Base-by-base conservation (phyloP, 2,329 filamentous ascomycete species). In the Hypoxylon rubiginosum region DNA sequence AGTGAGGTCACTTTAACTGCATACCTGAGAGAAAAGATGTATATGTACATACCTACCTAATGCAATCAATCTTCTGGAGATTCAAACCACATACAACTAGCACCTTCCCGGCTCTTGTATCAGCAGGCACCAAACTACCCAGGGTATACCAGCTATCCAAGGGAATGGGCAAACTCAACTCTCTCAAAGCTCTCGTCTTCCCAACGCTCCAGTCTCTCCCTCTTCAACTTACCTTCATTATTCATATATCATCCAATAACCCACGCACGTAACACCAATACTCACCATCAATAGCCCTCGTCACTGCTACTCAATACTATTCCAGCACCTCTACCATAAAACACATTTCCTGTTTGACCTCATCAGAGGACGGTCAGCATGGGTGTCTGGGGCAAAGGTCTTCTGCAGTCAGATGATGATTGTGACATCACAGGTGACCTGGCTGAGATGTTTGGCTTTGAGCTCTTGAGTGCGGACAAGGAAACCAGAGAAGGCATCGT, bases 331-430 rank as follows among this genome's bases (percentile, higher is more conserved):
- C 21, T 24, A 24, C 4, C 28, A 10, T 10, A 26, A 6, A 19
- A 34, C 26, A 17, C 26, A n/a, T 45, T 13, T 24, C 24, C 13
- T 21, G 15, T 4, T 19, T 24, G 9, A 24, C n/a, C 50, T 11
- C 34, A 15, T 45, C 26, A 21, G 21, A n/a, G 15, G 34, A 19
- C 32, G 30, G 15, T 7, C 63, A 69, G 66, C 11, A 72, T 71
- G 70, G 53, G 19, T 57, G 19, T 21, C 41, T 73, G 71, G 71
- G 71, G 68, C 32, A 56, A 32, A 51, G 66, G 71, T 46, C 62
- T 73, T 13, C 21, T 72, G 11, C 71, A 73, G 53, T 69, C 60
- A 0, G 64, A 71, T 19, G 66, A 71, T 15, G 73, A 73, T 64
- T 66, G 58, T 24, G 53, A 64, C 10, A 70, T 72, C 32, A 68